These are phyloP conservation scores for Suhomyces pyralidae DNA, from an alignment of 805 yeast species.

Conservation along the genomic window DNA sequence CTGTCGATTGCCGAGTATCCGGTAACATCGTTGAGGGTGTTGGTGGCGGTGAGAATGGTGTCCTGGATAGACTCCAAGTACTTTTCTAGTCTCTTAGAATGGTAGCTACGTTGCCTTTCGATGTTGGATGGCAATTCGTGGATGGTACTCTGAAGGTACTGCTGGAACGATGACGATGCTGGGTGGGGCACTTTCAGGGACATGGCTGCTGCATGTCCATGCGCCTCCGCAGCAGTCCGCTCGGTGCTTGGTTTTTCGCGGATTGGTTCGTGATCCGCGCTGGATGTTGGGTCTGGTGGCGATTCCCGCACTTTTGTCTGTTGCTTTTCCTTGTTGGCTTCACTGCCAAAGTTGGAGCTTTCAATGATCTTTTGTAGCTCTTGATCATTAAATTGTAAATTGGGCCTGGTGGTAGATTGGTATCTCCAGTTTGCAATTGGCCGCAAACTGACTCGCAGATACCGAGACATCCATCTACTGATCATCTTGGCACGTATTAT, in stretches of 20 bases:
- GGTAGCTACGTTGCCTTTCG: slow-evolving; percentile 37
- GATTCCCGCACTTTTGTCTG: neutral
- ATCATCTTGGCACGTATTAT: neutral
- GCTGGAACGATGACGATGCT: slow-evolving; percentile 1
- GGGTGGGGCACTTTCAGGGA: neutral
- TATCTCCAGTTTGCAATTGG: neutral
- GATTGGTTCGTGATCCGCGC: neutral
- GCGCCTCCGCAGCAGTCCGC: slow-evolving; percentile 2
- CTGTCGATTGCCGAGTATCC: slow-evolving; percentile 83
- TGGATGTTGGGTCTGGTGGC: neutral
- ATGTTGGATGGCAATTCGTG: slow-evolving; percentile 45
- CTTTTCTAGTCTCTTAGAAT: slow-evolving; percentile 39
- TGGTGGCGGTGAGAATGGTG: slow-evolving; percentile 57
- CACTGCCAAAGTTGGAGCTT: slow-evolving; percentile 30
- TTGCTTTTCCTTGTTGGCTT: slow-evolving; percentile 5
- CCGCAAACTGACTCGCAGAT: neutral
- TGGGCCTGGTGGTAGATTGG: slow-evolving; percentile 1
- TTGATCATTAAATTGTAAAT: slow-evolving; percentile 18
- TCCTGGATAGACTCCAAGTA: slow-evolving; percentile 56
- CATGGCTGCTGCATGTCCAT: neutral
- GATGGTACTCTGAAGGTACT: slow-evolving; percentile 18
- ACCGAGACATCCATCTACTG: neutral
- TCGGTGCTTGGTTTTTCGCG: neutral
- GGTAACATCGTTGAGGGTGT: slow-evolving; percentile 82
- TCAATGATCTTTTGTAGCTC: slow-evolving; percentile 33